Evolutionary conservation across 805 yeast species (phyloP).

Genomic region (Metschnikowia matae): DNA sequence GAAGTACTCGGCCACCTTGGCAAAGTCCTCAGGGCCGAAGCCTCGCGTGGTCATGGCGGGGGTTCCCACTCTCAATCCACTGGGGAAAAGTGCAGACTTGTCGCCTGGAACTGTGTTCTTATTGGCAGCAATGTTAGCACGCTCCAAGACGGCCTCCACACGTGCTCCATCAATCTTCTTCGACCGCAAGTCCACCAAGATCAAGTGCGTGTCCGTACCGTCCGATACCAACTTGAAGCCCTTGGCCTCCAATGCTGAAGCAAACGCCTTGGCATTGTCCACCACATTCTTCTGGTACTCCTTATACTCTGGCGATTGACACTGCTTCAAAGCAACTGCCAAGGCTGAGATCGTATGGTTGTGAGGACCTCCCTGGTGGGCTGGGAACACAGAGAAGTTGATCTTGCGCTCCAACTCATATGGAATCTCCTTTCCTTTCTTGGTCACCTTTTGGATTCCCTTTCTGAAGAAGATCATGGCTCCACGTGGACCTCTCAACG

Average conservation of each 20-base stretch:
- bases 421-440: slow-evolving; percentile 77
- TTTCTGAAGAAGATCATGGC: slow-evolving; percentile 96
- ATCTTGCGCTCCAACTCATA: slow-evolving; percentile 89
- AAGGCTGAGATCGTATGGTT: slow-evolving; percentile 96
- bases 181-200: slow-evolving; percentile 76
- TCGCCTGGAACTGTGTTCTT: slow-evolving; percentile 97
- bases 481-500: slow-evolving; percentile 98
- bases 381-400: slow-evolving; percentile 98
- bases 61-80: slow-evolving; percentile 94
- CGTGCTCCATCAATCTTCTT: slow-evolving; percentile 92
- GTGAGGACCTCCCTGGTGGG: slow-evolving; percentile 99
- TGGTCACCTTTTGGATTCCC: slow-evolving; percentile 80
- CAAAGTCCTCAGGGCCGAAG: slow-evolving; percentile 72
- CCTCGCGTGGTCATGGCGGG: slow-evolving; percentile 99
- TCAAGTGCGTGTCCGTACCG: slow-evolving; percentile 94
- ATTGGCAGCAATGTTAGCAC: slow-evolving; percentile 89
- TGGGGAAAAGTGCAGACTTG: slow-evolving; percentile 91
- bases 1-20: slow-evolving; percentile 73
- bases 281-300: slow-evolving; percentile 81
- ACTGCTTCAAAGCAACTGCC: slow-evolving; percentile 93
- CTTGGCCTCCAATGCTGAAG: slow-evolving; percentile 54
- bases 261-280: slow-evolving; percentile 75
- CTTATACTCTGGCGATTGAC: slow-evolving; percentile 81
- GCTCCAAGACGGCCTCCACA: slow-evolving; percentile 84
- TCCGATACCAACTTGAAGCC: slow-evolving; percentile 81